These are phyloP conservation scores for Blastobotrys americana DNA, from an alignment of 805 yeast genomes.

Conservation along the genomic window DNA sequence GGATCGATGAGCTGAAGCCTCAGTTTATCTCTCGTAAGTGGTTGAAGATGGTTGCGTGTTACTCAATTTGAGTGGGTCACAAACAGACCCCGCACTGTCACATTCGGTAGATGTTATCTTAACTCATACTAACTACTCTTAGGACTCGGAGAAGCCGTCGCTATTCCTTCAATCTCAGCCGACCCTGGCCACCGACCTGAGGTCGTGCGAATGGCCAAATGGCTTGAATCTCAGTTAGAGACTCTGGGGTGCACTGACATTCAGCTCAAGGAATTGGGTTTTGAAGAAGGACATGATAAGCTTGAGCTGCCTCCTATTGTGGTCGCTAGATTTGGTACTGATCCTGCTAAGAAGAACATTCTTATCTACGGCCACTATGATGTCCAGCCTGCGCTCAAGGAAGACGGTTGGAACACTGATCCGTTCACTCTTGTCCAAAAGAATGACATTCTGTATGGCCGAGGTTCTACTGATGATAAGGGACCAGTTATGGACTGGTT, in stretches of 20 bases:
- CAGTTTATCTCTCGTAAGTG: conserved; percentile 38
- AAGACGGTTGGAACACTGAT: conserved; percentile 94
- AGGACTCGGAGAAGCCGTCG: conserved; percentile 75
- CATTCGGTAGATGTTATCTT: background rate
- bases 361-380: conserved; percentile 96
- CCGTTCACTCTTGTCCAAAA: conserved; percentile 75
- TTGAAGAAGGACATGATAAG: conserved; percentile 62
- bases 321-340: conserved; percentile 79
- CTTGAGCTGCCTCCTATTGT: conserved; percentile 89
- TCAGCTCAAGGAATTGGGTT: conserved; percentile 74
- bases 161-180: conserved; percentile 89
- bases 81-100: no score
- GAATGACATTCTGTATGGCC: conserved; percentile 68
- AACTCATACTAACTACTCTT: conserved; percentile 29
- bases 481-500: conserved; percentile 99
- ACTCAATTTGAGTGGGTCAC: no score
- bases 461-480: conserved; percentile 97
- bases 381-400: conserved; percentile 89
- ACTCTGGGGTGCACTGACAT: conserved; percentile 75
- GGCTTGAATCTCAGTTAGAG: conserved; percentile 61
- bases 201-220: conserved; percentile 85
- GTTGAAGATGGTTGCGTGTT: no score
- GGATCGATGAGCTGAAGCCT: conserved; percentile 47
- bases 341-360: conserved; percentile 78
- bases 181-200: conserved; percentile 84